phyloP scores from a whole-genome alignment of 352 stramenopile genomes.

The Phytophthora foliorum region DNA sequence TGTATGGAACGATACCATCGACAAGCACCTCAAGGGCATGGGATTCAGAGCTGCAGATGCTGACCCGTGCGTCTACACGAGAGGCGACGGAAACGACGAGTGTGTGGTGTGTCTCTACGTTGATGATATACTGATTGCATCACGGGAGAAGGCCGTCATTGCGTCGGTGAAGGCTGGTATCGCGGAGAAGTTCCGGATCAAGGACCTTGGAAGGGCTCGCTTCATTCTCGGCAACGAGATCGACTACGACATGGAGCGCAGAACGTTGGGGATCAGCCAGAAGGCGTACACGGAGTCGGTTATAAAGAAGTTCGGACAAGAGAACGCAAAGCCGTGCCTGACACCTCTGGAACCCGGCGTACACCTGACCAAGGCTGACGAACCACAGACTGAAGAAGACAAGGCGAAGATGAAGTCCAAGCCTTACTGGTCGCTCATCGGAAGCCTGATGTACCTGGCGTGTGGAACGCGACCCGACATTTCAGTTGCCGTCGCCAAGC shows the following conservation, averaged over 20 bases:
- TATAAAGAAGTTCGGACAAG: constrained; percentile 5
- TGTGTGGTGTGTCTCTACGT: not conserved
- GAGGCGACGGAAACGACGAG: not conserved
- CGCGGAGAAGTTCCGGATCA: constrained; percentile 18
- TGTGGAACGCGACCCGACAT: no score
- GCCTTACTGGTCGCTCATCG: no score
- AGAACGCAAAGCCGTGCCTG: constrained; percentile 20
- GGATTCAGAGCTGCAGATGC: not conserved
- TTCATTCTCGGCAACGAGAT: no score
- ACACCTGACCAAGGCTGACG: constrained; percentile 4
- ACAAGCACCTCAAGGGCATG: not conserved
- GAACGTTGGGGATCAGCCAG: not conserved
- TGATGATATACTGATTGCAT: constrained; percentile 10
- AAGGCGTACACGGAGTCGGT: not conserved
- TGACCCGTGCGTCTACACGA: not conserved
- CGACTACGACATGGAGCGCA: constrained; percentile 21
- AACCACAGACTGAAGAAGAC: not conserved
- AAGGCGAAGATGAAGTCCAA: no score
- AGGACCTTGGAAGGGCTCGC: not conserved
- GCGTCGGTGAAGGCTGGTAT: constrained; percentile 9
- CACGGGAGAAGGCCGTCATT: constrained; percentile 7
- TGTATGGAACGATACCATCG: no score
- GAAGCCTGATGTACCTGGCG: no score
- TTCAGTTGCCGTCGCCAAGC: no score
- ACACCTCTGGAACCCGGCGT: constrained; percentile 9